Conservation (phyloP, 2,329 filamentous ascomycete genomes). For the Bretziella fagacearum region DNA sequence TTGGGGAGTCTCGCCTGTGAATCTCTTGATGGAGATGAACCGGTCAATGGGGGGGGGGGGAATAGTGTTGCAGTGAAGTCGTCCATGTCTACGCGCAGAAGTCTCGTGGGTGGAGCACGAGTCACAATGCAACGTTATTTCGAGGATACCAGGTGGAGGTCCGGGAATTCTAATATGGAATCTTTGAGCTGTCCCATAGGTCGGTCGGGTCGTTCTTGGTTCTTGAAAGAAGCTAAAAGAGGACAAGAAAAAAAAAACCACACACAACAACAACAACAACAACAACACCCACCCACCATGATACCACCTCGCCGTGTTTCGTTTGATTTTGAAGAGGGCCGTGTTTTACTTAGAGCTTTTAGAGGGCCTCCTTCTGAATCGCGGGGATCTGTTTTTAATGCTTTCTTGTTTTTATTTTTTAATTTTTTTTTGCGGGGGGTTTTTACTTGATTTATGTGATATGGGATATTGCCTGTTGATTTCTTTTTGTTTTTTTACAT, state of each 20-base stretch:
- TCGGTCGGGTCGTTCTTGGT: not conserved
- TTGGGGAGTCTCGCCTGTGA: conserved; percentile 23
- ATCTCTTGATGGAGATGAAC: conserved; percentile 2
- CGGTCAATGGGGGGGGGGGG: not conserved
- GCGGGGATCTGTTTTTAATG: conserved; percentile 1
- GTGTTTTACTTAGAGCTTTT: conserved; percentile 2
- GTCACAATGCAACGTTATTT: not conserved
- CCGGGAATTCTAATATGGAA: not conserved
- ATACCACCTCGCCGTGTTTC: conserved; percentile 8
- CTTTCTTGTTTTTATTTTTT: conserved; percentile 1
- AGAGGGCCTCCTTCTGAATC: conserved; percentile 1
- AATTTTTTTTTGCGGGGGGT: not conserved
- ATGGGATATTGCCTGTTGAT: too few species aligned
- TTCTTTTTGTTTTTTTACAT: conserved; percentile 7
- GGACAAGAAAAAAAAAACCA: not conserved
- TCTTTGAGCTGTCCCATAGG: too few species aligned
- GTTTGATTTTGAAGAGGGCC: not conserved
- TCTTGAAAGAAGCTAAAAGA: not conserved
- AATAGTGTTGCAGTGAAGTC: not conserved
- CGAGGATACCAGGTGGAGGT: not conserved
- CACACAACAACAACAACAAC: conserved; percentile 4
- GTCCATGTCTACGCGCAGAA: not conserved
- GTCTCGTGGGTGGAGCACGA: not conserved
- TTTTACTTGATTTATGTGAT: not conserved
- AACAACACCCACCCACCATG: too few species aligned